phyloP scores from a whole-genome alignment of 164 flowering plant species.

The Houttuynia cordata region DNA sequence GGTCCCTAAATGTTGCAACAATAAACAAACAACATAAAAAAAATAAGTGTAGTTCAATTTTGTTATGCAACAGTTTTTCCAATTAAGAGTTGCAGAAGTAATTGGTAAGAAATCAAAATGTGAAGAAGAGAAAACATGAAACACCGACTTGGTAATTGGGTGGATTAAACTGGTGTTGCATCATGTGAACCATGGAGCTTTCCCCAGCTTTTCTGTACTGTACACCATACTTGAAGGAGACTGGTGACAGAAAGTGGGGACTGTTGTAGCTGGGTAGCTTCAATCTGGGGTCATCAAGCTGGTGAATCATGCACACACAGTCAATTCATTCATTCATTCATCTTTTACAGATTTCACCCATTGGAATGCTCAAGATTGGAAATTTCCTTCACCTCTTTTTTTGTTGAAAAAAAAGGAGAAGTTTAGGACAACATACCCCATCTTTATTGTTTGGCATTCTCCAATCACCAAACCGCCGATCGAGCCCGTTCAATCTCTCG shows the following conservation, averaged over 20 bases:
- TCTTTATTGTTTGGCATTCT: slow-evolving; percentile 12
- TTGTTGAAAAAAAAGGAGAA: background rate
- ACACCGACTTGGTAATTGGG: slow-evolving; percentile 36
- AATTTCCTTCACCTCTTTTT: too few relatives aligned
- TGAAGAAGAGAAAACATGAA: background rate
- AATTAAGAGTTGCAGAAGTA: background rate
- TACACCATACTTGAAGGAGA: slow-evolving; percentile 22
- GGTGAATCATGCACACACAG: background rate
- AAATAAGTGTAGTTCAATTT: background rate
- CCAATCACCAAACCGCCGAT: slow-evolving; percentile 26
- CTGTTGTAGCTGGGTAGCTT: slow-evolving; percentile 11
- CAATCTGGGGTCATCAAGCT: slow-evolving; percentile 4
- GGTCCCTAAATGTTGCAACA: slow-evolving; percentile 22
- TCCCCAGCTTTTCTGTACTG: slow-evolving; percentile 31
- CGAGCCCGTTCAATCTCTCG: background rate
- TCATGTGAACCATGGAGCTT: slow-evolving; percentile 19
- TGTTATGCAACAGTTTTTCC: background rate
- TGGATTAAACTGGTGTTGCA: slow-evolving; percentile 25
- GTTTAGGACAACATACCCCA: slow-evolving; percentile 5
- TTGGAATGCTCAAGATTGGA: too few relatives aligned
- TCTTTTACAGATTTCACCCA: background rate
- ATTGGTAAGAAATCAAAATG: background rate
- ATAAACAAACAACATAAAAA: too few relatives aligned
- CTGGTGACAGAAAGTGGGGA: slow-evolving; percentile 31
- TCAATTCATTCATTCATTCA: too few relatives aligned